These are phyloP conservation scores for Fusarium sp. DNA, from an alignment of 2,329 filamentous ascomycete genomes.

Conservation along the genomic window DNA sequence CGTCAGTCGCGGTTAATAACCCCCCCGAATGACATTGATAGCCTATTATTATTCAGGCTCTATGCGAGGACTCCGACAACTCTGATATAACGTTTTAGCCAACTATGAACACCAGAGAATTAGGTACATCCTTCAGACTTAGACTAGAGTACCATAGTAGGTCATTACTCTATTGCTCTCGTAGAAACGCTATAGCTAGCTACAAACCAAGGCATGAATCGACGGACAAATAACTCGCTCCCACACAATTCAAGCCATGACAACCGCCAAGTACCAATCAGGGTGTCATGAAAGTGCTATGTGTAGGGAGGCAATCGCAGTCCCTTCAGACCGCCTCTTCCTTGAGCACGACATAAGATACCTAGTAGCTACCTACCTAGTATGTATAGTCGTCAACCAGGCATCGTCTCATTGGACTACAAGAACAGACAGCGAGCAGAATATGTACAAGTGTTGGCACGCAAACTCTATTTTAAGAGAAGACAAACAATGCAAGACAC, in stretches of 20 bases:
- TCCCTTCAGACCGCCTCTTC: slow-evolving; percentile 27
- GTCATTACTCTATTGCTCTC: slow-evolving; percentile 13
- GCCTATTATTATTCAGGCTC: slow-evolving; percentile 23
- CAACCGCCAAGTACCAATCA: neutral
- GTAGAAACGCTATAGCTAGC: neutral
- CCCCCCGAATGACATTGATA: slow-evolving; percentile 2
- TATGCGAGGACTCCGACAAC: slow-evolving; percentile 12
- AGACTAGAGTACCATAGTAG: no score
- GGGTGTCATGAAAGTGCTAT: slow-evolving; percentile 11
- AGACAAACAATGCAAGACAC: neutral
- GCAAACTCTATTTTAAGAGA: neutral
- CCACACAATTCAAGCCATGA: neutral
- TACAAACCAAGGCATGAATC: neutral
- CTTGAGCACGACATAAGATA: neutral
- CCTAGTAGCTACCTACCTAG: no score
- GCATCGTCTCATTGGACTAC: neutral
- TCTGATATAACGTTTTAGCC: slow-evolving; percentile 1
- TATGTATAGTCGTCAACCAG: no score
- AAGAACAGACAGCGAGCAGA: neutral
- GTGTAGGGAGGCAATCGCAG: neutral
- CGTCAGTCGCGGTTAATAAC: slow-evolving; percentile 29
- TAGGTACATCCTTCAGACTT: neutral
- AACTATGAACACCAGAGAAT: neutral
- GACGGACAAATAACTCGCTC: neutral
- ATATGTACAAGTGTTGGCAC: neutral